These are phyloP conservation scores for Alternaria infectoria DNA, from an alignment of 2,329 filamentous ascomycete genomes.

Conservation along the genomic window DNA sequence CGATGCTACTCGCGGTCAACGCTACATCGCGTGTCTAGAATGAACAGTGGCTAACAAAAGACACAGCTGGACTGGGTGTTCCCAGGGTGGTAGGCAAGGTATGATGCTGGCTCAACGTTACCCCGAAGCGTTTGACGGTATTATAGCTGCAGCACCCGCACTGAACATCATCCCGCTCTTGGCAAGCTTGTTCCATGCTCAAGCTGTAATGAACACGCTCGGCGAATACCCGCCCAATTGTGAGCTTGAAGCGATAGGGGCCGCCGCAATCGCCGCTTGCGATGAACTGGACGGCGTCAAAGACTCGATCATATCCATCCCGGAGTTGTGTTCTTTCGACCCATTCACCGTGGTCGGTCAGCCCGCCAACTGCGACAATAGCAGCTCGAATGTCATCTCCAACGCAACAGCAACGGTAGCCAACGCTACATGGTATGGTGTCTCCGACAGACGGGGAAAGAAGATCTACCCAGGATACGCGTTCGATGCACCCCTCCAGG, in stretches of 20 bases:
- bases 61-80: constrained; percentile 47
- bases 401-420: neutral
- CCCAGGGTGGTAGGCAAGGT: constrained; percentile 45
- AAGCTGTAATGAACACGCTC: constrained; percentile 38
- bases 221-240: constrained; percentile 31
- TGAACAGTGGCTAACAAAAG: neutral
- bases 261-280: constrained; percentile 30
- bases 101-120: constrained; percentile 43
- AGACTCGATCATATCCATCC: constrained; percentile 44
- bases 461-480: neutral
- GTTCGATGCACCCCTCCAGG: neutral
- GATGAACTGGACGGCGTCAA: constrained; percentile 35
- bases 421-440: neutral
- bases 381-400: neutral
- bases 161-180: constrained; percentile 30
- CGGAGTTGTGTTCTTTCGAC: constrained; percentile 33
- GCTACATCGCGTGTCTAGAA: neutral
- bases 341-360: constrained; percentile 14
- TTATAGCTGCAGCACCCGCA: constrained; percentile 43
- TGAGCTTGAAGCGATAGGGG: constrained; percentile 33
- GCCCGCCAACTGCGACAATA: neutral
- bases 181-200: constrained; percentile 32
- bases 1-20: neutral
- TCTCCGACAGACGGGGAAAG: neutral
- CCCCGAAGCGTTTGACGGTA: constrained; percentile 42